Base-by-base conservation (phyloP, 2,329 filamentous ascomycete genomes). In the Zasmidium angulare region DNA sequence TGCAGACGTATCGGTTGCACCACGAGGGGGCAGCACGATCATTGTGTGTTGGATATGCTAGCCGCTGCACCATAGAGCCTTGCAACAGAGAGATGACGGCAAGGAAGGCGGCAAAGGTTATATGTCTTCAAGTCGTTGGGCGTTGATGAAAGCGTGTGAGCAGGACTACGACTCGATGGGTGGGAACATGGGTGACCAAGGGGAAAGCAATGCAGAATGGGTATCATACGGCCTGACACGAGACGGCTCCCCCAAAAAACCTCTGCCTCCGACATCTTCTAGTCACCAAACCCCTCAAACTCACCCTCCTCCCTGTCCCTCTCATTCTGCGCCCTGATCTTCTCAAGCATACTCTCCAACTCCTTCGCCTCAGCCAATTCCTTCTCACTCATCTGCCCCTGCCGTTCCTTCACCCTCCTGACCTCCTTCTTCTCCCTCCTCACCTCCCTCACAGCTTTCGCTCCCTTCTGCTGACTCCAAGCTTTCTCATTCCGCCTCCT, bases 391-490 rank as follows among this genome's bases (percentile, higher is more conserved):
- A 75, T 71, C 59, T 67, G 70, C 47, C 62, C 61, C 29, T 61
- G 60, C 31, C 62, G 63, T 57, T 75, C 72, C 20, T 67, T 68
- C 58, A 71, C 69, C 52, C 72, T 60, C 52, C 67, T 64, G 2
- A 67, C 66, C 49, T 69, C 67, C 61, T 74, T 74, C 65, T 69
- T 69, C 60, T 73, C 72, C 55, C 74, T 63, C 56, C 74, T 65
- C 48, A 51, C 65, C 47, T 75, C 72, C 46, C 65, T 65, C 43
- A 69, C 62, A n/a, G 60, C 61, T 62, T 74, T 75, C 7, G 68
- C 68, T 17, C 72, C 74, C 58, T 75, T 74, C 63, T 75, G 71
- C 53, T 56, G 60, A 29, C 68, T 75, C 75, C 75, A 77, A 11
- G 75, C 73, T 47, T 59, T 69, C 54, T 75, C 71, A 50, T 72